A percentile compares a stretch with the other conserved stretches of the same genome.
Evolutionary conservation across 179 eudicot genomes (phyloP).

Genomic region (Spinacia oleracea): DNA sequence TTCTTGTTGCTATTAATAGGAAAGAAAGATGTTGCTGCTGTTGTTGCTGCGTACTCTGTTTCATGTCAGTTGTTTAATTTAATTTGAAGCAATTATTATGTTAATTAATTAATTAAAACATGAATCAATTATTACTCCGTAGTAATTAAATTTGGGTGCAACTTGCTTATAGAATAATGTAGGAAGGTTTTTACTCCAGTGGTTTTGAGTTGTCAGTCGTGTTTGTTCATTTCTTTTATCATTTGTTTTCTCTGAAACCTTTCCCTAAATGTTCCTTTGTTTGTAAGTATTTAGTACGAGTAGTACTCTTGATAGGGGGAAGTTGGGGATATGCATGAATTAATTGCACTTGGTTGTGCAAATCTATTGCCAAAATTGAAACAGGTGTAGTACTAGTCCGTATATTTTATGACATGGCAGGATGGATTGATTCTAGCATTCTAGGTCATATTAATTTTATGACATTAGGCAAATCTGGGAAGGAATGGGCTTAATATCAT

Average conservation of each 20-base stretch:
- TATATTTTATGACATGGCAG: too few relatives aligned
- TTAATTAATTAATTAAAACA: background rate
- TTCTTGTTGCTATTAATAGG: constrained; percentile 27
- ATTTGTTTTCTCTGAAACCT: too few relatives aligned
- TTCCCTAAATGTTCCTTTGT: constrained; percentile 19
- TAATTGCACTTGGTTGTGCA: constrained; percentile 11
- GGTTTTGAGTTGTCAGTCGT: constrained; percentile 38
- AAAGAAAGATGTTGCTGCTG: constrained; percentile 8
- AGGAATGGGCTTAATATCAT: background rate
- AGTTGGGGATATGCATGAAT: constrained; percentile 20
- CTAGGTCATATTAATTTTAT: too few relatives aligned
- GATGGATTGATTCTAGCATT: too few relatives aligned
- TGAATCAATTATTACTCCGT: too few relatives aligned
- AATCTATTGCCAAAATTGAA: background rate
- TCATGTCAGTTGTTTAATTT: constrained; percentile 17
- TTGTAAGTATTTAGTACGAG: background rate
- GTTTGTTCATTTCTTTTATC: constrained; percentile 4
- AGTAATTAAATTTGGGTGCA: constrained; percentile 20
- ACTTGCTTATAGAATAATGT: constrained; percentile 21
- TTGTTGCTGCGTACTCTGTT: background rate
- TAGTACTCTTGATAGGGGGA: constrained; percentile 2
- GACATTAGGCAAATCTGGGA: background rate
- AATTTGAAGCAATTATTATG: background rate
- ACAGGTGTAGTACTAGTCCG: background rate
- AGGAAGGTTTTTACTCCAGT: constrained; percentile 24